These are phyloP conservation scores for Neofusicoccum laricinum DNA, from an alignment of 2,329 filamentous ascomycete species.

Conservation along the genomic window DNA sequence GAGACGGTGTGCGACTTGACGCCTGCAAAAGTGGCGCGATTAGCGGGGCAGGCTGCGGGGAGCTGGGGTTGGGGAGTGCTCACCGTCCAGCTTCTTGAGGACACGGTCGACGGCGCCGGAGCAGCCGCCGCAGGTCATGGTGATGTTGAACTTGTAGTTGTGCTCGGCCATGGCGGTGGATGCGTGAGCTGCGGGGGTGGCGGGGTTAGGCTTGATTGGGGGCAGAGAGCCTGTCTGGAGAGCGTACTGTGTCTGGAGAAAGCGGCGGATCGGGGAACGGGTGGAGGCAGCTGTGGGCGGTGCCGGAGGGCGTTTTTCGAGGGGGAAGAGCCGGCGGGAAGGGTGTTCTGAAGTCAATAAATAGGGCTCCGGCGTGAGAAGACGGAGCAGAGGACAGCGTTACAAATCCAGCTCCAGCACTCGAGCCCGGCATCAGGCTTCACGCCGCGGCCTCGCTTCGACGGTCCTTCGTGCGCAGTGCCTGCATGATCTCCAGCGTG, in stretches of 20 bases:
- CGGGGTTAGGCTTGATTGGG: background rate
- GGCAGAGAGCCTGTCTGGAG: background rate
- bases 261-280: background rate
- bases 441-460: constrained; percentile 7
- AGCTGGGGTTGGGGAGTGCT: constrained; percentile 28
- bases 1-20: constrained; percentile 84
- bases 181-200: background rate
- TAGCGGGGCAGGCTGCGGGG: background rate
- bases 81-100: constrained; percentile 87
- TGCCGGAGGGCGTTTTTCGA: background rate
- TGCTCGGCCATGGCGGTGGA: constrained; percentile 64
- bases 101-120: constrained; percentile 90
- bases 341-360: constrained; percentile 10
- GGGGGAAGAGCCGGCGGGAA: background rate
- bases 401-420: constrained; percentile 2
- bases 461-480: background rate
- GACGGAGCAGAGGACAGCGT: background rate
- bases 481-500: constrained; percentile 20
- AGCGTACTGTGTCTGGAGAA: background rate
- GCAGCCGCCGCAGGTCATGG: constrained; percentile 87
- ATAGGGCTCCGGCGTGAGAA: background rate
- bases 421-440: background rate
- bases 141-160: constrained; percentile 92
- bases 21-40: constrained; percentile 51
- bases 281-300: background rate